Evolutionary conservation across 1,139 yeast genomes (phyloP).

Genomic region (Pneumocystis wakefieldiae): DNA sequence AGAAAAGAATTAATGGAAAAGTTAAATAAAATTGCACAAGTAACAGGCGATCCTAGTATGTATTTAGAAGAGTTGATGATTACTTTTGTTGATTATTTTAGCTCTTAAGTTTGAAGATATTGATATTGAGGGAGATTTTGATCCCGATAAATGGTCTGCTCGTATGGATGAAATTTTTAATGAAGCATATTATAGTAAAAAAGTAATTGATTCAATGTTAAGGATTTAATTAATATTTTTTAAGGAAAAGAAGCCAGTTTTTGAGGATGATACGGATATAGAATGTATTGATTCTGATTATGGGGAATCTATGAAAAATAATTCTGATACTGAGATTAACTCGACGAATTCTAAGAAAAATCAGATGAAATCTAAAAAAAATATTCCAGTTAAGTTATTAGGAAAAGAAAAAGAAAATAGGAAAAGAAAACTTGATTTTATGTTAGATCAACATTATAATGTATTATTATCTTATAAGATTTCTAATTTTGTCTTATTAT

Average conservation of each 20-base stretch:
- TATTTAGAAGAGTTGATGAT: background rate
- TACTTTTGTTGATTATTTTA: constrained; percentile 48
- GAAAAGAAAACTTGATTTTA: constrained; percentile 52
- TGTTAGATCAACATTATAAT: constrained; percentile 37
- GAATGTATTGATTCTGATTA: constrained; percentile 18
- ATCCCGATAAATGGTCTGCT: constrained; percentile 81
- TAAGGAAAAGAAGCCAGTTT: constrained; percentile 36
- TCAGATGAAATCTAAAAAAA: constrained; percentile 19
- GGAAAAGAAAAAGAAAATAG: constrained; percentile 44
- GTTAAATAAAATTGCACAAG: constrained; percentile 57
- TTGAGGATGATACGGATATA: constrained; percentile 33
- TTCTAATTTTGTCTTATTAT: constrained; percentile 25
- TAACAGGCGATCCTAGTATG: constrained; percentile 32
- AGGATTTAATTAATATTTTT: background rate
- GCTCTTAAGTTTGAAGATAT: constrained; percentile 50
- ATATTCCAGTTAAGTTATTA: constrained; percentile 7
- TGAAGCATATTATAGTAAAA: constrained; percentile 54
- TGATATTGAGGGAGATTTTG: constrained; percentile 74
- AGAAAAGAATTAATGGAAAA: constrained; percentile 66
- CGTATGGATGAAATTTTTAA: constrained; percentile 75
- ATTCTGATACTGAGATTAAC: constrained; percentile 17
- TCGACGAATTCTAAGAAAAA: constrained; percentile 16
- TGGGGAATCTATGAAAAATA: constrained; percentile 18
- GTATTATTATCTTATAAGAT: constrained; percentile 26
- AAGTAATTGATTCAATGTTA: constrained; percentile 20